phyloP scores from a whole-genome alignment of 116 monocot genomes.

The Iris pallida region DNA sequence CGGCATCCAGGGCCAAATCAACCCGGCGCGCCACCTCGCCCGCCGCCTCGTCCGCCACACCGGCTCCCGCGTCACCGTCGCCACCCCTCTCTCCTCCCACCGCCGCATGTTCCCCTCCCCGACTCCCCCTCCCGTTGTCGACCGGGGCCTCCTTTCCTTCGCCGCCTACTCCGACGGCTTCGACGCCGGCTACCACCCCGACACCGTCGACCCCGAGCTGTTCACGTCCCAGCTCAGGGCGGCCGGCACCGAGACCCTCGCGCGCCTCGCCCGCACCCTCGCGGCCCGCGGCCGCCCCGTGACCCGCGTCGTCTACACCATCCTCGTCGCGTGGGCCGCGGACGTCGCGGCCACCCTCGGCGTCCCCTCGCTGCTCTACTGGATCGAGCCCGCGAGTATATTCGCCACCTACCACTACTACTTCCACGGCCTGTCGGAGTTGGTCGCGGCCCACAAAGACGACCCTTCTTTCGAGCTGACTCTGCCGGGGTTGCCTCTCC shows the following conservation, averaged over 20 bases:
- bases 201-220: not conserved
- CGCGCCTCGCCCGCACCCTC: slow-evolving; percentile 11
- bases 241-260: slow-evolving; percentile 5
- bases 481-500: slow-evolving; percentile 11
- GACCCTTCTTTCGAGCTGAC: not conserved
- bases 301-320: slow-evolving; percentile 20
- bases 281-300: slow-evolving; percentile 15
- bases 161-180: slow-evolving; percentile 16
- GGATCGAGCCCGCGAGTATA: slow-evolving; percentile 29
- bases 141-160: slow-evolving; percentile 5
- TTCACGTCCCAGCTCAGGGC: not conserved
- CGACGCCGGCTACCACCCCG: slow-evolving; percentile 6
- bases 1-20: too few relatives aligned
- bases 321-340: slow-evolving; percentile 21
- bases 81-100: slow-evolving; percentile 3
- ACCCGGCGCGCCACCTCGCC: too few relatives aligned
- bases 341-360: slow-evolving; percentile 22
- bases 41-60: too few relatives aligned
- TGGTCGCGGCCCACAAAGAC: slow-evolving; percentile 9
- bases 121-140: not conserved
- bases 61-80: too few relatives aligned
- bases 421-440: slow-evolving; percentile 18
- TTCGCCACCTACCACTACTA: slow-evolving; percentile 26
- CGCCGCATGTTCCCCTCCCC: too few relatives aligned
- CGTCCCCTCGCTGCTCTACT: slow-evolving; percentile 20